These are phyloP conservation scores for Glonium stellatum DNA, from an alignment of 495 filamentous ascomycete genomes.

Conservation along the genomic window DNA sequence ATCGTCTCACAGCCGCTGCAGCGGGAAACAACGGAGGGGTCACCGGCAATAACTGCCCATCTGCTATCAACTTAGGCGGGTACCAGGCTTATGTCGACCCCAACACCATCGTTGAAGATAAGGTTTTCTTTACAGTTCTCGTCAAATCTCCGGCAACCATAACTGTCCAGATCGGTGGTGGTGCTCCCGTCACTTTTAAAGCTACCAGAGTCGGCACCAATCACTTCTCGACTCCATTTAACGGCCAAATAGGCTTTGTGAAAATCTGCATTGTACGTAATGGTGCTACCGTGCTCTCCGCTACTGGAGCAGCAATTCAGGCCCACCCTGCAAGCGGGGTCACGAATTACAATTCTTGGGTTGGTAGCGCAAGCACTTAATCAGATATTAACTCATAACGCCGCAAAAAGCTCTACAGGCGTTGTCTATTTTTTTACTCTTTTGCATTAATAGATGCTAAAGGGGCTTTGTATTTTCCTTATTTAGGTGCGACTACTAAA, in stretches of 20 bases:
- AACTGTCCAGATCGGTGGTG: conserved; percentile 3
- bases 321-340: background rate
- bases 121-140: conserved; percentile 6
- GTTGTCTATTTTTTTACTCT: too few relatives aligned
- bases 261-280: background rate
- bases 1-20: background rate
- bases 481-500: too few relatives aligned
- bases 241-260: background rate
- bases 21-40: background rate
- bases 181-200: background rate
- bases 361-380: background rate
- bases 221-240: background rate
- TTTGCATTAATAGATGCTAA: too few relatives aligned
- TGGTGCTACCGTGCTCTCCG: background rate
- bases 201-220: background rate
- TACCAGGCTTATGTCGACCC: background rate
- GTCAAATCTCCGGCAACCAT: conserved; percentile 1
- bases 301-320: background rate
- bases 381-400: background rate
- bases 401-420: too few relatives aligned
- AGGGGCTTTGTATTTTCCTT: too few relatives aligned
- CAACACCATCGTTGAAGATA: background rate
- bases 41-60: conserved; percentile 1
- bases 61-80: background rate
- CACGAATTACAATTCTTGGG: background rate